These are phyloP conservation scores for Cucurbitaria berberidis DNA, from an alignment of 2,329 filamentous ascomycete genomes.

Conservation along the genomic window DNA sequence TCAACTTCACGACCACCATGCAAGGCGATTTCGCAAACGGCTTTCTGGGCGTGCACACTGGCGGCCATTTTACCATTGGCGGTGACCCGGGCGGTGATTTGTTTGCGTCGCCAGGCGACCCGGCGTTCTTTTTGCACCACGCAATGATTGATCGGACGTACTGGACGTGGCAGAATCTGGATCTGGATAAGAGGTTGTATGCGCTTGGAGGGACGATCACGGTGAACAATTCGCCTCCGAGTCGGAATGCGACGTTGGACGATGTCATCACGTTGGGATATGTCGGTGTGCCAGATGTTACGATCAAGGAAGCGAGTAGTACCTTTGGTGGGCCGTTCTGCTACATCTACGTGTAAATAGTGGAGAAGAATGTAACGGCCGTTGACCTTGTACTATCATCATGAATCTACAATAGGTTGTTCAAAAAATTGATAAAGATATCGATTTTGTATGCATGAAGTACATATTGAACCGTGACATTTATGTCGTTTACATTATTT, in stretches of 20 bases:
- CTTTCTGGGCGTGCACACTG: constrained; percentile 54
- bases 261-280: constrained; percentile 50
- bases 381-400: no score
- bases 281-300: constrained; percentile 34
- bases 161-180: constrained; percentile 60
- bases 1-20: constrained; percentile 46
- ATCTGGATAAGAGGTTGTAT: constrained; percentile 47
- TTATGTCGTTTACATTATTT: background rate
- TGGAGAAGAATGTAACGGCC: no score
- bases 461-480: no score
- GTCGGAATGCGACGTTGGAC: constrained; percentile 54
- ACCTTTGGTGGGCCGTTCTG: constrained; percentile 56
- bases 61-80: constrained; percentile 55
- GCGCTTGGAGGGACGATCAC: constrained; percentile 54
- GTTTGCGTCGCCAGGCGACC: constrained; percentile 55
- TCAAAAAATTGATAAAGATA: no score
- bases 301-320: constrained; percentile 50
- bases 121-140: constrained; percentile 57
- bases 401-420: no score
- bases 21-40: constrained; percentile 48
- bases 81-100: constrained; percentile 56
- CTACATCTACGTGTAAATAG: constrained; percentile 52
- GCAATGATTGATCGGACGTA: constrained; percentile 56
- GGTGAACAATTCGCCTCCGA: constrained; percentile 52
- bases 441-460: no score